These are phyloP conservation scores for Sphagnum tenellum DNA, from an alignment of 225 moss, liverwort and hornwort genomes.

Conservation along the genomic window DNA sequence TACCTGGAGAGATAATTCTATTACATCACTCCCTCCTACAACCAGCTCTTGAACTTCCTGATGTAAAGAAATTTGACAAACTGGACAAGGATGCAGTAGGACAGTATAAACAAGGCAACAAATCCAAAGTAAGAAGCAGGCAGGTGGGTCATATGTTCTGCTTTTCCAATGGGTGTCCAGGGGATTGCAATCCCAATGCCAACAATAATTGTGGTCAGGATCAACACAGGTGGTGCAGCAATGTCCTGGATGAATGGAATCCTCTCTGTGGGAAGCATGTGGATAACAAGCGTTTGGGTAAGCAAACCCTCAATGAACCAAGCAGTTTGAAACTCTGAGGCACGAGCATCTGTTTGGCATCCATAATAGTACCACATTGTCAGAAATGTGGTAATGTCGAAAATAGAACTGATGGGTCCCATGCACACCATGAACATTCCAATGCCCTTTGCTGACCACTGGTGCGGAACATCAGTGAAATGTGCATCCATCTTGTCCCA, in stretches of 20 bases:
- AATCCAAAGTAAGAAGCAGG: slow-evolving; percentile 19
- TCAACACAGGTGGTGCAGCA: slow-evolving; percentile 13
- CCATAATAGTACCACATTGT: slow-evolving; percentile 24
- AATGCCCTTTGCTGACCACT: slow-evolving; percentile 18
- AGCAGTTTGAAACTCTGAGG: slow-evolving; percentile 21
- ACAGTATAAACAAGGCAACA: slow-evolving; percentile 7
- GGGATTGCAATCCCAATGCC: slow-evolving; percentile 14
- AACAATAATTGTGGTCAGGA: slow-evolving; percentile 13
- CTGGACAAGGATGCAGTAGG: slow-evolving; percentile 20
- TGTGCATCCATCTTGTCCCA: slow-evolving; percentile 26
- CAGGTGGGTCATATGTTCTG: slow-evolving; percentile 16
- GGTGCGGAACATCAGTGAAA: slow-evolving; percentile 15
- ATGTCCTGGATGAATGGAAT: slow-evolving; percentile 22
- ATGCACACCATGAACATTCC: slow-evolving; percentile 18
- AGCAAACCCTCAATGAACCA: slow-evolving; percentile 27
- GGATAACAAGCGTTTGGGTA: slow-evolving; percentile 25
- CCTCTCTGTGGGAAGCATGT: slow-evolving; percentile 21
- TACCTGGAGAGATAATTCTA: too few relatives aligned
- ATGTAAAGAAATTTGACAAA: slow-evolving; percentile 14
- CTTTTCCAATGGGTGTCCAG: slow-evolving; percentile 19
- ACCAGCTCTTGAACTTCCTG: slow-evolving; percentile 10
- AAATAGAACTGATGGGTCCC: slow-evolving; percentile 19
- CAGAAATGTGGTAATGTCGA: slow-evolving; percentile 22
- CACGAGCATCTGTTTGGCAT: slow-evolving; percentile 5
- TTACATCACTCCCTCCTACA: slow-evolving; percentile 1